Conservation (phyloP, 2,329 filamentous ascomycete genomes). For the Scedosporium apiospermum region DNA sequence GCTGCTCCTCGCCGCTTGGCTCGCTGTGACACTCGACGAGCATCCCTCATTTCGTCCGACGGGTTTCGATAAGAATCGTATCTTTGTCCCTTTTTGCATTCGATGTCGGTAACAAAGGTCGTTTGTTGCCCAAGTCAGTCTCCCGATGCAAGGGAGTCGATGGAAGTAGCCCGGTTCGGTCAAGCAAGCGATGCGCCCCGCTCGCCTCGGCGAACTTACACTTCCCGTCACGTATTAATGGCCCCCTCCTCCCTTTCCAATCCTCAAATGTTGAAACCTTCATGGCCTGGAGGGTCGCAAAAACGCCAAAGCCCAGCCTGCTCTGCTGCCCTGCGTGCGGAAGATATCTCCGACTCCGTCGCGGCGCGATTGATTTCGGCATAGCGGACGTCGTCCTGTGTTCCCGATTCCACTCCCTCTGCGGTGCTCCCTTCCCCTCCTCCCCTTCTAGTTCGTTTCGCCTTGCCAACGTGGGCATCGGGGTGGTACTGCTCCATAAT, state of each 20-base stretch:
- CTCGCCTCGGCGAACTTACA: not conserved
- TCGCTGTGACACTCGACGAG: too few relatives aligned
- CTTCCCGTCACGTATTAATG: not conserved
- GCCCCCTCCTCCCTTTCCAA: too few relatives aligned
- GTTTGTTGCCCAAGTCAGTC: too few relatives aligned
- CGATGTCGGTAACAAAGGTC: too few relatives aligned
- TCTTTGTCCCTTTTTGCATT: too few relatives aligned
- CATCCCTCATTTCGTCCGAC: too few relatives aligned
- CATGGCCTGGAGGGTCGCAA: conserved; percentile 50
- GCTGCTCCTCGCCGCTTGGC: too few relatives aligned
- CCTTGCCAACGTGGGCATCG: conserved; percentile 71
- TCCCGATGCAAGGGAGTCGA: too few relatives aligned
- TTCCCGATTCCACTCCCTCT: conserved; percentile 5
- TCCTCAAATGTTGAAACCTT: conserved; percentile 37
- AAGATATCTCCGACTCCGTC: conserved; percentile 52
- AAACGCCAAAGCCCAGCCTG: conserved; percentile 71
- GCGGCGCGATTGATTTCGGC: conserved; percentile 70
- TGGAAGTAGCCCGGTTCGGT: not conserved
- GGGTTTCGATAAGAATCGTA: not conserved
- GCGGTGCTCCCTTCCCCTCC: conserved; percentile 18
- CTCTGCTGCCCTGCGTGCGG: conserved; percentile 57
- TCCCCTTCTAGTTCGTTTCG: conserved; percentile 24
- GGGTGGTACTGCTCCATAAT: conserved; percentile 87
- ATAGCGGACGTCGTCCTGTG: conserved; percentile 49
- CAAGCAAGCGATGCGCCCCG: not conserved